Evolutionary conservation across 2,329 filamentous ascomycete species (phyloP).

Genomic region (Diplodia mutila): DNA sequence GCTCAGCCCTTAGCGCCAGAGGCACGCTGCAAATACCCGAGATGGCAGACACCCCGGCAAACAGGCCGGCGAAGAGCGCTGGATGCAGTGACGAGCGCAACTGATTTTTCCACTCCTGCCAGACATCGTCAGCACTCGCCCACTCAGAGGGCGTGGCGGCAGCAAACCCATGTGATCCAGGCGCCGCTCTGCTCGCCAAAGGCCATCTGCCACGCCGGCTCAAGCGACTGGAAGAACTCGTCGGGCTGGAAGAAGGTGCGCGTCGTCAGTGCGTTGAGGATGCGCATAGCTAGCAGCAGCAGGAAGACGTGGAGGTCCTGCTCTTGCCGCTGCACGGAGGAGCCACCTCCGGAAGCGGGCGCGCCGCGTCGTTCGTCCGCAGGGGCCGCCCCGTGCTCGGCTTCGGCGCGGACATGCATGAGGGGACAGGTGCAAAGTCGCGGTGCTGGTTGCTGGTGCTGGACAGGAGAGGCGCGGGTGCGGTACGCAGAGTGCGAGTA

Average conservation of each 20-base stretch:
- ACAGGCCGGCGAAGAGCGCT: conserved; percentile 78
- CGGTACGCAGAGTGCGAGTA: neutral
- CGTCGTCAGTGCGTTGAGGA: conserved; percentile 77
- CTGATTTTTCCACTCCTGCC: conserved; percentile 87
- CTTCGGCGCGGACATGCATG: conserved; percentile 19
- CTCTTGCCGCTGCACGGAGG: conserved; percentile 7
- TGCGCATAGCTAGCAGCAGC: conserved; percentile 67
- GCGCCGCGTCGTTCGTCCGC: conserved; percentile 18
- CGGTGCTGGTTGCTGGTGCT: neutral
- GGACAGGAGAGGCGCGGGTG: conserved; percentile 6
- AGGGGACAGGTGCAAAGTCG: neutral
- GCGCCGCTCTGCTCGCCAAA: conserved; percentile 78
- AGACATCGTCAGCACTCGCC: conserved; percentile 12
- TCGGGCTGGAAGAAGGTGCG: conserved; percentile 97
- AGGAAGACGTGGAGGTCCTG: conserved; percentile 30
- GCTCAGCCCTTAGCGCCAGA: conserved; percentile 61
- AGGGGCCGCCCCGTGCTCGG: conserved; percentile 16
- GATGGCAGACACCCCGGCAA: conserved; percentile 63
- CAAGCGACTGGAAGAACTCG: conserved; percentile 94
- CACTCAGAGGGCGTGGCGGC: neutral
- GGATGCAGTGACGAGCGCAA: conserved; percentile 91
- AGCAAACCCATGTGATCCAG: conserved; percentile 90
- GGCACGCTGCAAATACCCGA: conserved; percentile 60
- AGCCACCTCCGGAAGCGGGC: conserved; percentile 9
- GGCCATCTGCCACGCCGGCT: conserved; percentile 88